Conservation (phyloP, 805 yeast genomes). For the Kluyveromyces dobzhanskii region DNA sequence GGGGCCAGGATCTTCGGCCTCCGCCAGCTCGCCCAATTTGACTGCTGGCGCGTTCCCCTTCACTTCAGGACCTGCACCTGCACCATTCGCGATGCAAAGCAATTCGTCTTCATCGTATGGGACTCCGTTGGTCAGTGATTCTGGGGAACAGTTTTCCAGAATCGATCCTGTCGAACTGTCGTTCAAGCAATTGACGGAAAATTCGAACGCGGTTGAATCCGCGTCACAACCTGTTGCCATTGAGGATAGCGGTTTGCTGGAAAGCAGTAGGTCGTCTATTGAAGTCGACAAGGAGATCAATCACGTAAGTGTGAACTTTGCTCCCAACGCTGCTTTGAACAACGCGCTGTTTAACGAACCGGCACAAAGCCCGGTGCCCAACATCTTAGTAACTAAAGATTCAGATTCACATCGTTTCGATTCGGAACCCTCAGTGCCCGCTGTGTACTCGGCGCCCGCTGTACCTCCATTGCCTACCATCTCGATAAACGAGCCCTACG, state of each 20-base stretch:
- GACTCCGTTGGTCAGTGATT: background rate
- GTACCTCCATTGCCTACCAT: too few relatives aligned
- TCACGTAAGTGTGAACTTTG: constrained; percentile 1
- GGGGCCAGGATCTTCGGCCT: too few relatives aligned
- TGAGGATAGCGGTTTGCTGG: background rate
- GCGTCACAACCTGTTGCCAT: background rate
- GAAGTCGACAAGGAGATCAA: constrained; percentile 6
- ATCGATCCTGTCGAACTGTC: constrained; percentile 26
- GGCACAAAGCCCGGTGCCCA: background rate
- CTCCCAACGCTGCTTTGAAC: constrained; percentile 1
- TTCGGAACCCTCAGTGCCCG: too few relatives aligned
- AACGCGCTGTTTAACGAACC: too few relatives aligned
- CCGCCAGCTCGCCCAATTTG: background rate
- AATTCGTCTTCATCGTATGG: constrained; percentile 1
- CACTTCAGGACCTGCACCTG: background rate
- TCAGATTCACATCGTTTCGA: too few relatives aligned
- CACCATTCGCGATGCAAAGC: background rate
- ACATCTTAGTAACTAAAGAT: background rate
- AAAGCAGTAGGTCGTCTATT: constrained; percentile 9
- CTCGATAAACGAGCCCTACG: too few relatives aligned
- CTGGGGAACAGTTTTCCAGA: background rate
- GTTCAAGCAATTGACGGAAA: constrained; percentile 25
- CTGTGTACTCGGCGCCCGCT: too few relatives aligned
- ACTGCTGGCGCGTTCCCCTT: background rate
- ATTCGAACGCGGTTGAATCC: background rate